phyloP scores from a whole-genome alignment of 2,329 filamentous ascomycete species.

The Arthrinium phaeospermum region DNA sequence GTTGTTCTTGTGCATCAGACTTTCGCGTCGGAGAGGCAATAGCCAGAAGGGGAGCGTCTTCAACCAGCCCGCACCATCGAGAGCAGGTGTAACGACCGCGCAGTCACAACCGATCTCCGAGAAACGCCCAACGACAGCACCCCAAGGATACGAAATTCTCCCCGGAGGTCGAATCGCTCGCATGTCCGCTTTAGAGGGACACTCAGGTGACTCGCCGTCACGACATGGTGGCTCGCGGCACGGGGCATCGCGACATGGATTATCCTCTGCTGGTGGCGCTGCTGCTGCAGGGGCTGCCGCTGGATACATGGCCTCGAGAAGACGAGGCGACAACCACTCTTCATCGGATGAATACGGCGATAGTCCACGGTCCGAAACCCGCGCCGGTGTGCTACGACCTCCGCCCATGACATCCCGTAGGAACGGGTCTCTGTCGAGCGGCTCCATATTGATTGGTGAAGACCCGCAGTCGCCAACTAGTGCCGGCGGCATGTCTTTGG shows the following conservation, averaged over 20 bases:
- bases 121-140: conserved; percentile 31
- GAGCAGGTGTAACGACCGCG: conserved; percentile 50
- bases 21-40: conserved; percentile 55
- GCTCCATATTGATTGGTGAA: conserved; percentile 73
- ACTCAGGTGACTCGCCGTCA: conserved; percentile 66
- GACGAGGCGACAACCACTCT: conserved; percentile 63
- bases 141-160: conserved; percentile 72
- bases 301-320: conserved; percentile 52
- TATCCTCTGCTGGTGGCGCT: conserved; percentile 37
- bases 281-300: conserved; percentile 53
- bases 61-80: conserved; percentile 85
- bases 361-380: conserved; percentile 72
- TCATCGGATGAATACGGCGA: conserved; percentile 76
- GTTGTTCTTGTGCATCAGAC: conserved; percentile 69
- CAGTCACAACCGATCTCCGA: conserved; percentile 24
- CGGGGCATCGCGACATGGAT: conserved; percentile 38
- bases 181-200: conserved; percentile 91
- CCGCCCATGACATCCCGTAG: conserved; percentile 68
- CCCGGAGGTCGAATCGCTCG: conserved; percentile 90
- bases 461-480: conserved; percentile 77
- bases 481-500: conserved; percentile 74
- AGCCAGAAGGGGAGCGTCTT: conserved; percentile 77
- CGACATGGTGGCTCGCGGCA: conserved; percentile 57
- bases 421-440: conserved; percentile 88
- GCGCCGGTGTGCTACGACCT: conserved; percentile 60